These are phyloP conservation scores for Tolypocladium amazonense DNA, from an alignment of 2,329 filamentous ascomycete species.

Conservation along the genomic window DNA sequence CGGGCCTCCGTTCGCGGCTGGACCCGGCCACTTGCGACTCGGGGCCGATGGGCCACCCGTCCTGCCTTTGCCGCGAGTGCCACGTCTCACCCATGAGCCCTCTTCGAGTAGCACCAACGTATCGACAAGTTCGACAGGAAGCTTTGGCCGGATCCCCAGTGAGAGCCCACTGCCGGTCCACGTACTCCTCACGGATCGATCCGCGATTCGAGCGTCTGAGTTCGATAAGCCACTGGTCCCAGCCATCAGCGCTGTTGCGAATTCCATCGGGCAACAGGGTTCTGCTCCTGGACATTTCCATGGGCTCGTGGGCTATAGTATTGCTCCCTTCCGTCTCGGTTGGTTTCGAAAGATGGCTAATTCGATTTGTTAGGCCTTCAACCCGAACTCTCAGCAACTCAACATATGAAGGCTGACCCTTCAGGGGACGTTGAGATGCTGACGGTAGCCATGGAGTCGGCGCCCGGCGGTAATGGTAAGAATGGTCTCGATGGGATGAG, in stretches of 20 bases:
- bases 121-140: slow-evolving; percentile 26
- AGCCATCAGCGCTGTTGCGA: slow-evolving; percentile 6
- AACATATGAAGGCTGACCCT: slow-evolving; percentile 19
- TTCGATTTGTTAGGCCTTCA: slow-evolving; percentile 19
- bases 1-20: background rate
- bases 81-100: slow-evolving; percentile 33
- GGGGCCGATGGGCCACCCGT: slow-evolving; percentile 15
- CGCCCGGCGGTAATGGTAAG: slow-evolving; percentile 10
- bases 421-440: slow-evolving; percentile 18
- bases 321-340: slow-evolving; percentile 8
- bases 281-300: slow-evolving; percentile 11
- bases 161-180: slow-evolving; percentile 45
- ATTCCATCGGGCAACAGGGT: slow-evolving; percentile 13
- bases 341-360: slow-evolving; percentile 16
- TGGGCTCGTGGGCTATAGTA: slow-evolving; percentile 25
- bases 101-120: slow-evolving; percentile 32
- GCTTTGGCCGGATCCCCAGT: slow-evolving; percentile 29
- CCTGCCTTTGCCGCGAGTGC: slow-evolving; percentile 17
- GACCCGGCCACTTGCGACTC: slow-evolving; percentile 7
- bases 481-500: slow-evolving; percentile 44
- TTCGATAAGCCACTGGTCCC: slow-evolving; percentile 6
- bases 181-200: slow-evolving; percentile 35
- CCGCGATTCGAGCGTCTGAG: slow-evolving; percentile 8
- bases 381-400: slow-evolving; percentile 19
- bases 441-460: slow-evolving; percentile 16